Percentiles rank a stretch among this genome's conserved stretches.
phyloP scores from a whole-genome alignment of 805 yeast genomes.

The Suhomyces canberraensis region DNA sequence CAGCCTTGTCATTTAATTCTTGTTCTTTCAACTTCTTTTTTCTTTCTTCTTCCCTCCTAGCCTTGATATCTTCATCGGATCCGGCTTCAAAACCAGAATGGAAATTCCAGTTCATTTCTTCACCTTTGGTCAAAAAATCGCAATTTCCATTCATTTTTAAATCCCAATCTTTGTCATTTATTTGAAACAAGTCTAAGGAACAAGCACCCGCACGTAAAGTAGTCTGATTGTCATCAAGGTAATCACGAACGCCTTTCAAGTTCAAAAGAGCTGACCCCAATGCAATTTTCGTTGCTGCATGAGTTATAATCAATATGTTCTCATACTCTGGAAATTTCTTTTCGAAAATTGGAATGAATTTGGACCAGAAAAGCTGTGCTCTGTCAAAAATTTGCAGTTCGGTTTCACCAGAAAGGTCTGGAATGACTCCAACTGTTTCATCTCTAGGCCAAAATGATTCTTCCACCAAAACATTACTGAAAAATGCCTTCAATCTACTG shows the following conservation, averaged over 20 bases:
- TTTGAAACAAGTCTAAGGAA: constrained; percentile 64
- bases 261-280: constrained; percentile 74
- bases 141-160: constrained; percentile 69
- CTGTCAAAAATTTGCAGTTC: constrained; percentile 67
- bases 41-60: constrained; percentile 19
- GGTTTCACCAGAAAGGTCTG: constrained; percentile 70
- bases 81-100: constrained; percentile 79
- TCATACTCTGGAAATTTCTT: constrained; percentile 55
- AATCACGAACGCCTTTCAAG: constrained; percentile 47
- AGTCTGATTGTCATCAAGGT: constrained; percentile 40
- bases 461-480: constrained; percentile 36
- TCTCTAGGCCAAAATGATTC: constrained; percentile 37
- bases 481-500: constrained; percentile 48
- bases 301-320: constrained; percentile 72
- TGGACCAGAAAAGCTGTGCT: constrained; percentile 50
- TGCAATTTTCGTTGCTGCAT: constrained; percentile 91
- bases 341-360: constrained; percentile 58
- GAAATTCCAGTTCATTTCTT: constrained; percentile 94
- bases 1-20: constrained; percentile 56
- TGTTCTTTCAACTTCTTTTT: constrained; percentile 20
- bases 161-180: constrained; percentile 47
- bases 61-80: constrained; percentile 76
- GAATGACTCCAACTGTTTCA: constrained; percentile 57
- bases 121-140: constrained; percentile 69
- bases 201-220: constrained; percentile 75